Evolutionary conservation across 257 asterid species (phyloP).

Genomic region (Solanum chiquidenum): DNA sequence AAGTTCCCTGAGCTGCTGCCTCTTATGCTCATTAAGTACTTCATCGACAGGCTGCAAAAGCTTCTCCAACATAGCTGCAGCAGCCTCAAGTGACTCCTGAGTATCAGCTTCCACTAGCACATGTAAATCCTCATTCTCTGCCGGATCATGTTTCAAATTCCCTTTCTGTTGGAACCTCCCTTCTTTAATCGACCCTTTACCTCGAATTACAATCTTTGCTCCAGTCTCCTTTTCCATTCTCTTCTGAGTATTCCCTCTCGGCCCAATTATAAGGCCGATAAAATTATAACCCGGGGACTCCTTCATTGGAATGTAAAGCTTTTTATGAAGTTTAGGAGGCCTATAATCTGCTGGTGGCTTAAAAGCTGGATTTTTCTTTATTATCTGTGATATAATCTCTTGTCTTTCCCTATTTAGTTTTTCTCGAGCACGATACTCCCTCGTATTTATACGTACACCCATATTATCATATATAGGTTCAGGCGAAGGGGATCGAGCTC

Average conservation of each 20-base stretch:
- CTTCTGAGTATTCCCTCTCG: conserved; percentile 94
- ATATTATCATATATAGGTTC: conserved; percentile 87
- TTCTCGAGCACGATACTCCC: conserved; percentile 95
- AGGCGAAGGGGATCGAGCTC: conserved; percentile 93
- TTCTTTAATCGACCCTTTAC: conserved; percentile 91
- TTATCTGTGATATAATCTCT: conserved; percentile 78
- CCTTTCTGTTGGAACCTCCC: conserved; percentile 87
- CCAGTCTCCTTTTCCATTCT: conserved; percentile 96
- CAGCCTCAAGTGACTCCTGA: conserved; percentile 82
- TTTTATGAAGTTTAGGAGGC: conserved; percentile 87
- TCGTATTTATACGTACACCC: conserved; percentile 83
- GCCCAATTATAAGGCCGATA: conserved; percentile 86
- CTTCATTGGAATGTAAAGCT: conserved; percentile 88
- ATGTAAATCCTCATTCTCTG: conserved; percentile 92
- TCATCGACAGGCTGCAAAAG: conserved; percentile 94
- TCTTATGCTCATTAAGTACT: conserved; percentile 90
- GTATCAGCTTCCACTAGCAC: conserved; percentile 92
- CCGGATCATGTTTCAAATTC: conserved; percentile 76
- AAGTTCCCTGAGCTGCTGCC: conserved; percentile 95
- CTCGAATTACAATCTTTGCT: conserved; percentile 91
- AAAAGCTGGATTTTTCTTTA: conserved; percentile 88
- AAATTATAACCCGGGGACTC: conserved; percentile 94
- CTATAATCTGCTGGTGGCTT: conserved; percentile 98
- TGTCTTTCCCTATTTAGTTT: conserved; percentile 82
- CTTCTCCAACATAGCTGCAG: conserved; percentile 93